These are phyloP conservation scores for Blakeslea trispora DNA, from an alignment of 371 early-diverging fungal genomes.

Conservation along the genomic window DNA sequence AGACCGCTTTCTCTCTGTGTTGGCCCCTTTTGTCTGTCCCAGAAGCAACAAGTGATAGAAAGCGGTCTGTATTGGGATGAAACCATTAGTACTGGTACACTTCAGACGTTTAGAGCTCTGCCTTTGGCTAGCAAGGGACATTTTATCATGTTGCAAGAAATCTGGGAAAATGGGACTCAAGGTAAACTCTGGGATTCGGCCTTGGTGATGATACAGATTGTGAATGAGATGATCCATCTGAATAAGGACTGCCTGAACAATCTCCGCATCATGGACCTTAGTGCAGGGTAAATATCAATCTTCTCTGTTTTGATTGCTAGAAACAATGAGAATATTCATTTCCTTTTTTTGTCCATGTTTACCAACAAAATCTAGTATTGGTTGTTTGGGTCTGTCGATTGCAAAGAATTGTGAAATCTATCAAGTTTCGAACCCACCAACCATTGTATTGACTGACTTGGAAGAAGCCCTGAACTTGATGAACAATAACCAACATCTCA, in stretches of 20 bases:
- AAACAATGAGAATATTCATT: not conserved
- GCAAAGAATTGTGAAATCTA: constrained; percentile 4
- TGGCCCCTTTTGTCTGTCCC: not conserved
- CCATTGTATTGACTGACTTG: constrained; percentile 41
- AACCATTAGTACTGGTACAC: no score
- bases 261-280: constrained; percentile 48
- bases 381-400: constrained; percentile 20
- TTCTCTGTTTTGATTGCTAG: no score
- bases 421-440: constrained; percentile 9
- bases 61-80: not conserved
- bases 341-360: not conserved
- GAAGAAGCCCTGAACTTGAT: constrained; percentile 44
- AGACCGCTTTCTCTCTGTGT: not conserved
- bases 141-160: constrained; percentile 40
- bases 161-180: constrained; percentile 47
- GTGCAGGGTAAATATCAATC: constrained; percentile 52
- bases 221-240: constrained; percentile 21
- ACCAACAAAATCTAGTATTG: no score
- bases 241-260: constrained; percentile 19
- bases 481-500: constrained; percentile 31
- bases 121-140: not conserved
- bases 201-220: constrained; percentile 35
- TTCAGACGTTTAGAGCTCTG: constrained; percentile 3
- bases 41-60: not conserved
- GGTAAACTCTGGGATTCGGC: constrained; percentile 63